phyloP scores from a whole-genome alignment of 2,329 filamentous ascomycete genomes.

The Fusarium scirpi region DNA sequence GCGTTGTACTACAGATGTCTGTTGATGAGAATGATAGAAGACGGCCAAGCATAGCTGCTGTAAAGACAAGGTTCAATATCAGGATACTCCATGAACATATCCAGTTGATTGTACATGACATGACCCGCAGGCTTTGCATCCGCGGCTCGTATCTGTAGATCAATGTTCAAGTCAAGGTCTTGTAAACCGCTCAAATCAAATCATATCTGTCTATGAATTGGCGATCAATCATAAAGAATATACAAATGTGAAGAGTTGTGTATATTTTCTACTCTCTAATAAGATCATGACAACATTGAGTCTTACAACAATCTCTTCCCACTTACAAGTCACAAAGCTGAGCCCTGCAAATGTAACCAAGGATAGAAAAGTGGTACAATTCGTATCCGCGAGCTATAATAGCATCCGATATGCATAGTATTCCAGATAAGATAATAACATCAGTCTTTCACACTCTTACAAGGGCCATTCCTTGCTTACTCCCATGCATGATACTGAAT shows the following conservation, averaged over 20 bases:
- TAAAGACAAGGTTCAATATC: neutral
- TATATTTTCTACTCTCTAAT: neutral
- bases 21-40: neutral
- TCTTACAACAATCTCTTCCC: neutral
- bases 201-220: neutral
- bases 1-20: neutral
- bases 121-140: no score
- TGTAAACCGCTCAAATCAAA: neutral
- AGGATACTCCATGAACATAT: neutral
- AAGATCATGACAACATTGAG: neutral
- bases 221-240: neutral
- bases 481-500: constrained; percentile 10
- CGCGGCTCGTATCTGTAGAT: neutral
- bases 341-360: constrained; percentile 1
- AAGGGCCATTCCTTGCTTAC: neutral
- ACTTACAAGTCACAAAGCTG: neutral
- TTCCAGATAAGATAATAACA: constrained; percentile 5
- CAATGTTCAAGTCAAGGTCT: neutral
- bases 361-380: constrained; percentile 15
- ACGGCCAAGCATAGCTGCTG: neutral
- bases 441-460: neutral
- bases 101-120: neutral
- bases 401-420: constrained; percentile 14
- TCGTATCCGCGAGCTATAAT: constrained; percentile 26
- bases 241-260: neutral